These are phyloP conservation scores for Begonia masoniana DNA, from an alignment of 306 rosid genomes.

Conservation along the genomic window DNA sequence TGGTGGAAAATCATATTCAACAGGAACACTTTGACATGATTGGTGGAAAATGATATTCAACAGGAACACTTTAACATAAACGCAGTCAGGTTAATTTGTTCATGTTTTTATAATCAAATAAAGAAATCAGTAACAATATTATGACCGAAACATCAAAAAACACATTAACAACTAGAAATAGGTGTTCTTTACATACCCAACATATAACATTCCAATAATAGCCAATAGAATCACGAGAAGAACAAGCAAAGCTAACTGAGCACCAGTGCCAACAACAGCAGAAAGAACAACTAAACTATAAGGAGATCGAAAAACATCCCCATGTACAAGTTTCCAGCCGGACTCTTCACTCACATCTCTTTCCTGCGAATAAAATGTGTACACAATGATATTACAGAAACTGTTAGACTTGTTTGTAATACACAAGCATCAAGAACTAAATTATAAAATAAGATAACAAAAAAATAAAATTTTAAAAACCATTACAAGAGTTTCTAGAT, in stretches of 20 bases:
- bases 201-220: constrained; percentile 95
- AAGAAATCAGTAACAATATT: no score
- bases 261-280: constrained; percentile 98
- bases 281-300: constrained; percentile 72
- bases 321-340: constrained; percentile 99
- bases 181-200: constrained; percentile 39
- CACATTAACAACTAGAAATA: no score
- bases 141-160: no score
- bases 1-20: background rate
- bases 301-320: constrained; percentile 97
- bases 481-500: constrained; percentile 83
- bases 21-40: background rate
- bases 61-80: no score
- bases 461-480: background rate
- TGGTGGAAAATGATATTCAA: background rate
- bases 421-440: background rate
- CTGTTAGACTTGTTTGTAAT: background rate
- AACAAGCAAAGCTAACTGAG: constrained; percentile 90
- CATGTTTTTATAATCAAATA: no score
- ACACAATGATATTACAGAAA: background rate
- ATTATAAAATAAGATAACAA: background rate
- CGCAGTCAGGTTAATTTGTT: no score
- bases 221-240: constrained; percentile 97
- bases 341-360: constrained; percentile 99
- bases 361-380: constrained; percentile 30